Conservation (phyloP, 1,139 yeast genomes). For the Geotrichum cucujoidarum region DNA sequence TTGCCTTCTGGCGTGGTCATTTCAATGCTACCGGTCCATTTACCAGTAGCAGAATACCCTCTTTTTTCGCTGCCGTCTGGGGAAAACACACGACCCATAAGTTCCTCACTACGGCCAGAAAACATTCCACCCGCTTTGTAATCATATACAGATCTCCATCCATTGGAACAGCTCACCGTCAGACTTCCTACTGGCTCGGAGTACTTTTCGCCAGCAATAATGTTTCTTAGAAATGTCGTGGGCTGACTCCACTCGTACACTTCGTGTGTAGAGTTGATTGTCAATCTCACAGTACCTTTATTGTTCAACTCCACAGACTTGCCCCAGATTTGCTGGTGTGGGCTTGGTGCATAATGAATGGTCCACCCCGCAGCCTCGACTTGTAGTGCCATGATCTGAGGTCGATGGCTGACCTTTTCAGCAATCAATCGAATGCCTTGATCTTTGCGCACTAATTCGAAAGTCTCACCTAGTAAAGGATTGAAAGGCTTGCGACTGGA, state of each 20-base stretch:
- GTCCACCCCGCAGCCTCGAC: conserved; percentile 75
- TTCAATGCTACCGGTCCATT: conserved; percentile 55
- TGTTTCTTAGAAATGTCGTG: conserved; percentile 71
- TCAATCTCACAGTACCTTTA: conserved; percentile 59
- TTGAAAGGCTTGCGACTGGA: conserved; percentile 86
- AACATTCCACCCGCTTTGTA: conserved; percentile 74
- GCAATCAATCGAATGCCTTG: conserved; percentile 61
- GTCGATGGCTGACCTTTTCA: conserved; percentile 80
- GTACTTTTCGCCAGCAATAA: conserved; percentile 92
- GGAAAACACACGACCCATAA: conserved; percentile 52
- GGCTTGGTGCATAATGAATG: conserved; percentile 65
- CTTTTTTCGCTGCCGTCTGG: conserved; percentile 34
- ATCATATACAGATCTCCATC: conserved; percentile 63
- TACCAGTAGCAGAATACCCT: conserved; percentile 52
- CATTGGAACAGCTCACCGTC: conserved; percentile 62
- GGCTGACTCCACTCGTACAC: conserved; percentile 78
- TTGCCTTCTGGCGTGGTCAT: conserved; percentile 20
- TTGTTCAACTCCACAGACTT: conserved; percentile 80
- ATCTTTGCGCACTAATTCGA: conserved; percentile 76
- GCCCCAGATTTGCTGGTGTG: conserved; percentile 93
- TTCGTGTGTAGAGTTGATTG: conserved; percentile 59
- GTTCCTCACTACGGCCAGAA: conserved; percentile 81
- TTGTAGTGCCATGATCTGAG: conserved; percentile 74
- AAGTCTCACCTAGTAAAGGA: conserved; percentile 86
- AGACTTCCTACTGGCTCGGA: conserved; percentile 76